Conservation (phyloP, 179 eudicot genomes). For the Spinacia oleracea region DNA sequence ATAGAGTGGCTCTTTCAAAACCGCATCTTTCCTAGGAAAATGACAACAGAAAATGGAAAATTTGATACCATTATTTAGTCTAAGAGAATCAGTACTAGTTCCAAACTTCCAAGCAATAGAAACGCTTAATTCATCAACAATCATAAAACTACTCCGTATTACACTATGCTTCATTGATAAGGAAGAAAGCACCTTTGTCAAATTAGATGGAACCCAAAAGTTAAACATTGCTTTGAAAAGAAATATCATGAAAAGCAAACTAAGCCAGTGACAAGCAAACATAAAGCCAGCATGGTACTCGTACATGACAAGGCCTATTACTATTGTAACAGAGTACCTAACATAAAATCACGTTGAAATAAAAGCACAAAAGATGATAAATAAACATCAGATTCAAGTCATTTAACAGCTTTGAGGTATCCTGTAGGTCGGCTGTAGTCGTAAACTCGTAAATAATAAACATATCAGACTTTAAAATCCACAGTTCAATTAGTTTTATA, state of each 20-base stretch:
- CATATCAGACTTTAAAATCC: not conserved
- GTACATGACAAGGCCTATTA: constrained; percentile 16
- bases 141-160: constrained; percentile 6
- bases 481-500: not conserved
- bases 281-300: constrained; percentile 10
- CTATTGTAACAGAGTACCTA: constrained; percentile 16
- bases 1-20: constrained; percentile 11
- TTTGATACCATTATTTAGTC: constrained; percentile 8
- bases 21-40: constrained; percentile 16
- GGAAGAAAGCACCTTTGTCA: constrained; percentile 30
- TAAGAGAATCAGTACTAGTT: constrained; percentile 19
- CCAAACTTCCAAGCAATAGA: constrained; percentile 7
- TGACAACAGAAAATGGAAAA: constrained; percentile 14
- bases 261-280: constrained; percentile 8
- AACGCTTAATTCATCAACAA: constrained; percentile 24
- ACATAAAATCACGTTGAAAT: constrained; percentile 11
- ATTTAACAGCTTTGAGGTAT: not conserved
- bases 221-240: constrained; percentile 13
- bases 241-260: not conserved
- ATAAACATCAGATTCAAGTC: constrained; percentile 3
- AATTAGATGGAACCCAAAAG: constrained; percentile 18
- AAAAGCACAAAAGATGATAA: constrained; percentile 2
- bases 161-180: constrained; percentile 25
- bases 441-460: not conserved
- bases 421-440: not conserved